Evolutionary conservation across 345 rosid species (phyloP), one percentile per base, ranked within the genome.

Genomic region (Crucihimalaya himalaica): DNA sequence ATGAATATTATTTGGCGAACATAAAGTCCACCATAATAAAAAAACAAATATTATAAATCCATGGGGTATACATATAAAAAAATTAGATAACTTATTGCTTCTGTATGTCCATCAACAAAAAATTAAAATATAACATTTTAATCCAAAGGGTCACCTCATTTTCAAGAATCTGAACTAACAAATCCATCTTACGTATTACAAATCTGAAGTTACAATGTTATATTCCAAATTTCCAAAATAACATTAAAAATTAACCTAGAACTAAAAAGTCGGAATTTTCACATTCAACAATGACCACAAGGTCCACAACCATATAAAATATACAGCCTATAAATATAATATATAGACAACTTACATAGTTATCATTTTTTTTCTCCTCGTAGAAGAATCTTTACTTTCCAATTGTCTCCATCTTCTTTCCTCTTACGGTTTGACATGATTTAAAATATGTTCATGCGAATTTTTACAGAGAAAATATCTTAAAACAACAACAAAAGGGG

Each of bases 151-250:
- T 31, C 39, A 64, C 3, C 29, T 64, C 56, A 13, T 25, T 73
- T 64, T 64, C 64, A 55, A 21, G 20, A 45, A 56, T 46, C 71
- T 34, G 50, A 73, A 46, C 78, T 56, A 73, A 45, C 65, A 55
- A 54, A 63, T 72, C 76, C 15, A 29, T 12, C 70, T 42, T 52
- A 52, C 70, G 63, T 53, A 52, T 63, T 21, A 29, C 54, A 70
- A 51, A 72, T 72, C 63, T 72, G 10, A 2, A 71, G 40, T 60
- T 48, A 21, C 21, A 16, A 20, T 53, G 43, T 52, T 19, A 63
- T 50, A 50, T 51, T 61, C 50, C 52, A 29, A 50, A 14, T 37
- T 52, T 72, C 29, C 34, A 27, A 48, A 47, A 51, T 29, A 62
- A 29, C 63, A 56, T 19, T 8, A 28, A 63, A 29, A 71, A 32